A percentile compares a stretch with the other conserved stretches of the same genome.
These are phyloP conservation scores for Purshia tridentata DNA, from an alignment of 306 rosid genomes.

Conservation along the genomic window DNA sequence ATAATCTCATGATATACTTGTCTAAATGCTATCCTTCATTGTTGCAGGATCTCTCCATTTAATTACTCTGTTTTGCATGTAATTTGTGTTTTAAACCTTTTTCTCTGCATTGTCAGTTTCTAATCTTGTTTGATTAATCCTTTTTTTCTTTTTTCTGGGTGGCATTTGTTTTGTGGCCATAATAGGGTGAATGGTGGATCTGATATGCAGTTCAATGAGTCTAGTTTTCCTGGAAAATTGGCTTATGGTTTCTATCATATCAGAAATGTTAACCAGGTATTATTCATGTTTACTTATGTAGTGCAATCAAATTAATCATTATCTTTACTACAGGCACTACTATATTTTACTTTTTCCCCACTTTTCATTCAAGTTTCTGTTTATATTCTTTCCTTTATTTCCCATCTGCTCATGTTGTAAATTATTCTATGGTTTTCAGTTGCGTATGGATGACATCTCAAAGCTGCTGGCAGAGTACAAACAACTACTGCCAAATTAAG, in stretches of 20 bases:
- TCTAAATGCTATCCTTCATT: too few relatives aligned
- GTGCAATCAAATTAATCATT: neutral
- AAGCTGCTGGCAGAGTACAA: constrained; percentile 77
- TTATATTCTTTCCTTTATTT: constrained; percentile 4
- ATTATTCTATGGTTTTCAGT: constrained; percentile 39
- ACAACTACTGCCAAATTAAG: constrained; percentile 42
- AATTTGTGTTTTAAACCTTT: neutral
- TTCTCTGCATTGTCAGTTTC: neutral
- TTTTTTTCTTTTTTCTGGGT: neutral
- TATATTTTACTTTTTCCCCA: neutral
- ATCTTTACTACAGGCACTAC: neutral
- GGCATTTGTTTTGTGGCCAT: constrained; percentile 6
- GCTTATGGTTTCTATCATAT: constrained; percentile 67
- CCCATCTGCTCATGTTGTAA: neutral
- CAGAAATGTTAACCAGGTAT: constrained; percentile 72
- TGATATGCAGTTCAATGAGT: constrained; percentile 28
- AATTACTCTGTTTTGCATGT: neutral
- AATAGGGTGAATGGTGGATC: constrained; percentile 53
- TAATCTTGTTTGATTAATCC: constrained; percentile 3
- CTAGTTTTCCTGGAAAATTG: constrained; percentile 42
- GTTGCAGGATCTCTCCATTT: neutral
- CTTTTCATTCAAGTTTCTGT: neutral
- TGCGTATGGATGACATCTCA: constrained; percentile 84
- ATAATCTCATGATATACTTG: neutral
- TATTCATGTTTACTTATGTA: neutral